Conservation (phyloP, 208 protist genomes). For the Blechomonas ayalai region DNA sequence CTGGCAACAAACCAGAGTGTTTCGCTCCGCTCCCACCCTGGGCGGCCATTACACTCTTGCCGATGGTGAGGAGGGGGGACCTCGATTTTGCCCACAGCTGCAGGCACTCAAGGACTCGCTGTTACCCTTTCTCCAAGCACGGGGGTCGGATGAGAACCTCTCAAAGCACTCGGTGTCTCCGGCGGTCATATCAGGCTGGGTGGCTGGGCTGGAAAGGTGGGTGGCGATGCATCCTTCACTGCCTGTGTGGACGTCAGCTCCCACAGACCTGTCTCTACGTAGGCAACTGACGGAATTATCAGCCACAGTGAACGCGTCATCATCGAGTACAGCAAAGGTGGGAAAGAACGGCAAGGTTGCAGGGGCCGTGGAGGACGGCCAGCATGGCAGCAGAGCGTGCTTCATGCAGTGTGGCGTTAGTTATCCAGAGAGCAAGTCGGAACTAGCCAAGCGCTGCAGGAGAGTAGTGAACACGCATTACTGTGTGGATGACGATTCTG, state of each 20-base stretch:
- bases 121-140: constrained; percentile 38
- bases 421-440: constrained; percentile 40
- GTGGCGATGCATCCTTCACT: constrained; percentile 17
- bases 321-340: neutral
- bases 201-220: constrained; percentile 14
- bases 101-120: constrained; percentile 35
- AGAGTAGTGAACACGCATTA: constrained; percentile 40
- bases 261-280: constrained; percentile 1
- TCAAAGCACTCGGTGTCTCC: constrained; percentile 7
- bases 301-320: no score
- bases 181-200: constrained; percentile 23
- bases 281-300: no score
- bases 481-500: neutral
- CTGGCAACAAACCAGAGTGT: constrained; percentile 73
- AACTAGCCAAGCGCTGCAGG: constrained; percentile 46
- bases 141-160: constrained; percentile 14
- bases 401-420: constrained; percentile 27
- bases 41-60: constrained; percentile 37
- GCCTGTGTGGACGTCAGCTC: constrained; percentile 36
- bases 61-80: neutral
- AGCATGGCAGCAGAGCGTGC: neutral
- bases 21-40: constrained; percentile 42
- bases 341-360: constrained; percentile 1
- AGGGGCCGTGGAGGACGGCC: neutral
- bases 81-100: constrained; percentile 26